Conservation (phyloP, 257 asterid species). For the Solanum neorickii region DNA sequence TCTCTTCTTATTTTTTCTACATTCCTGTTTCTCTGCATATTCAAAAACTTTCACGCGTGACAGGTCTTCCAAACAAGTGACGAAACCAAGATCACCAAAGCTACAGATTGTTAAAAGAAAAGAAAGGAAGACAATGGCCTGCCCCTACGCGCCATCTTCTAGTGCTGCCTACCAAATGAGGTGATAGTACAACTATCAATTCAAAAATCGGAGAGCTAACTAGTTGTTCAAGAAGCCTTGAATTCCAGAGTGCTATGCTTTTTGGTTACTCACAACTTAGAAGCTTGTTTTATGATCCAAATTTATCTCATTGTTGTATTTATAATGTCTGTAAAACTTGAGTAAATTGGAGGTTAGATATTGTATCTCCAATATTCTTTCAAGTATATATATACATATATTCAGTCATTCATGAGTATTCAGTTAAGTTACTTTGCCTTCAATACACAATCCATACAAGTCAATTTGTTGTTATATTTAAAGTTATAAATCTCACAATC, state of each 20-base stretch:
- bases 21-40: not conserved
- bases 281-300: not conserved
- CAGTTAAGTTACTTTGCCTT: not conserved
- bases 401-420: too few relatives aligned
- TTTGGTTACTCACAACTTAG: not conserved
- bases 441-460: not conserved
- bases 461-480: not conserved
- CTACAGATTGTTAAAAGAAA: constrained; percentile 38
- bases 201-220: not conserved
- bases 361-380: not conserved
- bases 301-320: not conserved
- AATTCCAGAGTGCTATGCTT: not conserved
- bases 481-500: not conserved
- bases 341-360: not conserved
- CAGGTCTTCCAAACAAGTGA: constrained; percentile 64
- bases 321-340: not conserved
- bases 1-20: not conserved
- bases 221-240: constrained; percentile 42
- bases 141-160: constrained; percentile 18
- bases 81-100: constrained; percentile 76
- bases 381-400: not conserved
- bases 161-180: constrained; percentile 64
- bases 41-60: not conserved
- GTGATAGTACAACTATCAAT: constrained; percentile 12
- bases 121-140: constrained; percentile 36